These are phyloP conservation scores for Pseudozyma sp. DNA, from an alignment of 1,284 basidiomycete species.

Conservation along the genomic window DNA sequence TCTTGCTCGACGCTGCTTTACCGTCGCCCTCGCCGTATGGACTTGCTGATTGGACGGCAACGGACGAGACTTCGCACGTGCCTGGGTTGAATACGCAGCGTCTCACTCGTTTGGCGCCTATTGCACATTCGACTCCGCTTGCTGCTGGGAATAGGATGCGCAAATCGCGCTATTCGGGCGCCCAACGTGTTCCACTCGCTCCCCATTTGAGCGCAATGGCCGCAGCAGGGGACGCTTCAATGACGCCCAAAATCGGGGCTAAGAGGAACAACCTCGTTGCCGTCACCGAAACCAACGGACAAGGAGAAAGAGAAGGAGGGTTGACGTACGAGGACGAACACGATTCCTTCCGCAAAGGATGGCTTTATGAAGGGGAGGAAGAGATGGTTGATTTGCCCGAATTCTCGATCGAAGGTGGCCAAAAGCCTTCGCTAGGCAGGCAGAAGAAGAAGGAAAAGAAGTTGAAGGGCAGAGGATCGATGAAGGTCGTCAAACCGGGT, in stretches of 20 bases:
- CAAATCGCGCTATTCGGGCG: constrained; percentile 40
- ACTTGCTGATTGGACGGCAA: constrained; percentile 42
- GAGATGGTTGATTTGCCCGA: constrained; percentile 25
- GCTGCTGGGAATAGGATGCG: neutral
- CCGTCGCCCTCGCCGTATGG: constrained; percentile 38
- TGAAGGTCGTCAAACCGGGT: constrained; percentile 31
- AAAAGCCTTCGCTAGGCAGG: neutral
- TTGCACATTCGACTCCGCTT: constrained; percentile 36
- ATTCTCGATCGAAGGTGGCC: constrained; percentile 30
- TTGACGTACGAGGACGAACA: constrained; percentile 30
- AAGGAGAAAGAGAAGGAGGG: too few relatives aligned
- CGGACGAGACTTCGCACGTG: constrained; percentile 36
- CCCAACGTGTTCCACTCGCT: constrained; percentile 23
- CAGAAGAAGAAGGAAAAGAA: constrained; percentile 15
- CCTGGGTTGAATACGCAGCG: constrained; percentile 18
- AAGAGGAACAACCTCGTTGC: neutral
- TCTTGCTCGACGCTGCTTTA: constrained; percentile 24
- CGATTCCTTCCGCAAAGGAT: constrained; percentile 30
- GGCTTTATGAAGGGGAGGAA: constrained; percentile 32
- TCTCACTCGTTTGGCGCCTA: neutral
- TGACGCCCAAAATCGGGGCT: constrained; percentile 7
- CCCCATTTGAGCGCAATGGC: constrained; percentile 1
- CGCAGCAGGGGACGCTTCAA: constrained; percentile 1
- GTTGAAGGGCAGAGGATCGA: constrained; percentile 14
- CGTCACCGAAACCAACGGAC: neutral